Percentiles rank a stretch among this genome's conserved stretches.
These are phyloP conservation scores for Citrullus colocynthis DNA, from an alignment of 306 rosid genomes.

Conservation along the genomic window DNA sequence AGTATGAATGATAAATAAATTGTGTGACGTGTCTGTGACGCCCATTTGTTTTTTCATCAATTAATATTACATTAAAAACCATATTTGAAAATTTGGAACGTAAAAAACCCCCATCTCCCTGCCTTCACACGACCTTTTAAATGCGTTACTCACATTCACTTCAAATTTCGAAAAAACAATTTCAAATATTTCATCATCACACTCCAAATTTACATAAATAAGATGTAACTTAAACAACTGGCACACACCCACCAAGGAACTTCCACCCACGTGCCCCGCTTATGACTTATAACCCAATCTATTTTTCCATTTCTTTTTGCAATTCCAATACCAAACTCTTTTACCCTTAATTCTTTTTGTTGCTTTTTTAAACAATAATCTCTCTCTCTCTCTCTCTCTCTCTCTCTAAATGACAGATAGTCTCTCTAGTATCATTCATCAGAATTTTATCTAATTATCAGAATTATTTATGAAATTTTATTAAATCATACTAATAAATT, in stretches of 20 bases:
- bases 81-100: not conserved
- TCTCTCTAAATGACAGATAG: no score
- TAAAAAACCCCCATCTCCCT: not conserved
- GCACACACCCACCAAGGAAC: not conserved
- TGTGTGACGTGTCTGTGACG: not conserved
- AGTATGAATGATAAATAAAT: not conserved
- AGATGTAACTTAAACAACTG: not conserved
- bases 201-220: not conserved
- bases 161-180: not conserved
- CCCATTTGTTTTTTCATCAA: not conserved
- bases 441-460: no score
- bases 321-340: no score
- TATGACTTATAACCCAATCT: not conserved
- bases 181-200: not conserved
- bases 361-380: no score
- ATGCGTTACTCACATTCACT: not conserved
- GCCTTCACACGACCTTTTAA: not conserved
- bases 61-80: not conserved
- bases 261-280: not conserved
- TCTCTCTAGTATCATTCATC: no score
- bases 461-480: no score
- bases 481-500: no score
- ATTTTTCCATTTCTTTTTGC: not conserved
- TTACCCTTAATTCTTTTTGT: no score
- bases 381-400: no score